Base-by-base conservation (phyloP, 139 green algal species). In the Tetraselmis striata region DNA sequence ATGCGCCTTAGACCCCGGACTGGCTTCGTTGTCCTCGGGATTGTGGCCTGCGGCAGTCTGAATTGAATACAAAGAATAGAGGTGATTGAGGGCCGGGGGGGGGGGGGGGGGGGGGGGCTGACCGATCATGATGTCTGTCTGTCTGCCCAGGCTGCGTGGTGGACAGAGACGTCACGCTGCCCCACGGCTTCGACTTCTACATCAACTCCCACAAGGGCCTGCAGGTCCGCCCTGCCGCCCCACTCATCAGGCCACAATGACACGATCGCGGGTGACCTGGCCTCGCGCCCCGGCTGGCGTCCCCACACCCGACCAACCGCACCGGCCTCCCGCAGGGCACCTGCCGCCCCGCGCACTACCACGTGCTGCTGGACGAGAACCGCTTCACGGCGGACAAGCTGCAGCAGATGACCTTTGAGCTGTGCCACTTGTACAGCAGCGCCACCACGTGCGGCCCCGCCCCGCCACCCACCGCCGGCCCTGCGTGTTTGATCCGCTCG, bases 151-250 rank as follows among this genome's bases (percentile, higher is more conserved):
- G 45, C 18, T 25, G 11, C 45, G 45, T 67, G 5, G 45, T 67
- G 45, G 45, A 67, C 45, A 67, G 18, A 67, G 45, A 67, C 45
- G 18, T 67, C 45, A 67, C 45, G 11, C 45, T 67, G 11, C 45
- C 45, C 11, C 86, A 80, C 76, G 84, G 90, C 29, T 88, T 83
- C n/a, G 86, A 90, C 81, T 90, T 90, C 32, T 90, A 87, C 75
- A 77, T 90, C 1, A 58, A 58, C 59, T 84, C 75, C 67, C 86
- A 90, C 74, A 75, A 76, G 28, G 86, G 86, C 32, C 90, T 90
- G 23, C 84, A 90, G 86, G 75, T 29, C 22, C 18, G 18, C 5
- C 28, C 5, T 81, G 26, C 32, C 23, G 5, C 27, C 2, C 26
- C 26, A 29, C 22, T 81, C 22, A 18, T 26, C 29, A 28, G 76